Conservation (phyloP, 768 basidiomycete genomes). For the Sarcodon aspratus region DNA sequence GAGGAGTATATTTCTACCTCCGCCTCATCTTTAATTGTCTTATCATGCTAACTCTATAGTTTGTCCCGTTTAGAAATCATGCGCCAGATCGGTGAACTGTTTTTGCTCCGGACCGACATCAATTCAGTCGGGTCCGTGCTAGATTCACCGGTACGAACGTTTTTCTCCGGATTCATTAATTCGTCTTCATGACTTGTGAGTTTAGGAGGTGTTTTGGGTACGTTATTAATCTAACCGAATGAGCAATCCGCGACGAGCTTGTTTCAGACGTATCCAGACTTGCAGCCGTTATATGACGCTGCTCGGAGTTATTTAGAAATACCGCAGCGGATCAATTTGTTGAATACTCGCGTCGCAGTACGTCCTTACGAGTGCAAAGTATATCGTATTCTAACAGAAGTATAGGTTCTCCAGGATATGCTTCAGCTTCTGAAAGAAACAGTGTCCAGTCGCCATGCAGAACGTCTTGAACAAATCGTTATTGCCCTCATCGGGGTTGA, state of each 20-base stretch:
- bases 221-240: conserved; percentile 14
- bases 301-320: conserved; percentile 92
- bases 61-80: conserved; percentile 60
- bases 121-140: conserved; percentile 95
- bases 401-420: conserved; percentile 91
- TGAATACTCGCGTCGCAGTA: conserved; percentile 91
- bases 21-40: neutral
- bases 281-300: conserved; percentile 91
- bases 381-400: neutral
- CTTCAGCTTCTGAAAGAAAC: conserved; percentile 90
- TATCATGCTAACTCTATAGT: neutral
- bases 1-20: neutral
- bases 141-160: conserved; percentile 72
- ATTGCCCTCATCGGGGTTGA: conserved; percentile 86
- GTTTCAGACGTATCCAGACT: conserved; percentile 80
- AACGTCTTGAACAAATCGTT: conserved; percentile 87
- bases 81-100: conserved; percentile 93
- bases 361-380: conserved; percentile 6
- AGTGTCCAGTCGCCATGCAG: conserved; percentile 82
- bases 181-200: conserved; percentile 1
- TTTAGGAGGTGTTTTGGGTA: conserved; percentile 91
- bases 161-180: conserved; percentile 3
- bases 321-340: conserved; percentile 82
- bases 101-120: conserved; percentile 88
- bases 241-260: neutral